Percentiles rank a stretch among this genome's conserved stretches.
Conservation (phyloP, 164 flowering plant species). For the Magnolia kwangsiensis region DNA sequence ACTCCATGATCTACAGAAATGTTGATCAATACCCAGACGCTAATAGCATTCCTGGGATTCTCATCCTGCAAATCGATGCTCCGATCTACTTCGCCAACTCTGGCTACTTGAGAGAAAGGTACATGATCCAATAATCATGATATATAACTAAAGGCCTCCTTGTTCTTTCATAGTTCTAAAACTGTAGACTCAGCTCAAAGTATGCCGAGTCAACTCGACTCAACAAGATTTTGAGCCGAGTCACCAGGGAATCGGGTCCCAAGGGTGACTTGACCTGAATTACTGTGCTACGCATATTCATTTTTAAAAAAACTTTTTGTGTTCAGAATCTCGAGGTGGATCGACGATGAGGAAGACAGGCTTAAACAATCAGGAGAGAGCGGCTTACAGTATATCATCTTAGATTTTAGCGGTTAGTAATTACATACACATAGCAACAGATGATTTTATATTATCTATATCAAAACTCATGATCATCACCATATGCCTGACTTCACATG, state of each 20-base stretch:
- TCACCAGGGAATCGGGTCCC: background rate
- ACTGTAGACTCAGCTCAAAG: too few relatives aligned
- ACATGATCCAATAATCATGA: background rate
- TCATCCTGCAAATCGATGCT: constrained; percentile 52
- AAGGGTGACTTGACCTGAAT: background rate
- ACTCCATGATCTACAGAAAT: constrained; percentile 46
- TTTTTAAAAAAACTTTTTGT: background rate
- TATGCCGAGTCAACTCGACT: too few relatives aligned
- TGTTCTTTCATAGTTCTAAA: too few relatives aligned
- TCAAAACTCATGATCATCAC: too few relatives aligned
- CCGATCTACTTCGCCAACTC: constrained; percentile 78
- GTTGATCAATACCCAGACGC: constrained; percentile 57
- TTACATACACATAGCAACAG: too few relatives aligned
- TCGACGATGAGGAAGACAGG: constrained; percentile 72
- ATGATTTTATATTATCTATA: too few relatives aligned
- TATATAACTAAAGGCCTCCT: too few relatives aligned
- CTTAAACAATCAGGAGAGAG: constrained; percentile 36
- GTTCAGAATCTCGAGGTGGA: constrained; percentile 55
- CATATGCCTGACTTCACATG: too few relatives aligned
- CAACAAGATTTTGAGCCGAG: too few relatives aligned
- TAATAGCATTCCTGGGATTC: constrained; percentile 46
- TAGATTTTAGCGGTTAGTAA: constrained; percentile 60
- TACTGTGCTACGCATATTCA: background rate
- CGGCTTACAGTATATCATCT: constrained; percentile 61
- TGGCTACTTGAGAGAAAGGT: constrained; percentile 73